A percentile compares a stretch with the other conserved stretches of the same genome.
phyloP scores from a whole-genome alignment of 148 eudicot genomes.

The Rhododendron griersonianum region DNA sequence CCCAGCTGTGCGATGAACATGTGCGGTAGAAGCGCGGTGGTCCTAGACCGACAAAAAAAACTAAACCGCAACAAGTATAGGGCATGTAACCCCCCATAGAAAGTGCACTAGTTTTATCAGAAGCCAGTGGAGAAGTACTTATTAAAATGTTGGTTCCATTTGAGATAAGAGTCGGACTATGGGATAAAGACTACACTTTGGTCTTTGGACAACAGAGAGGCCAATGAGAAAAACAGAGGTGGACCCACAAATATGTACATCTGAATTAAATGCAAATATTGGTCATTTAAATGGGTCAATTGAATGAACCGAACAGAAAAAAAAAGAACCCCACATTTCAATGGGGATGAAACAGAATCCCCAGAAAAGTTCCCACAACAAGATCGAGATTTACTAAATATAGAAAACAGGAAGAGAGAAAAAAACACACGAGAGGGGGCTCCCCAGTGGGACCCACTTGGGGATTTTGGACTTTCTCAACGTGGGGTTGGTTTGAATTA shows the following conservation, averaged over 20 bases:
- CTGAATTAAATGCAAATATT: background rate
- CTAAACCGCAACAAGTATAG: no score
- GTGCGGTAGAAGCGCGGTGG: no score
- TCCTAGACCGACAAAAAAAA: no score
- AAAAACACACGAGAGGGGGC: background rate
- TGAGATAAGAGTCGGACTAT: background rate
- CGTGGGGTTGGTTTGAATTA: conserved; percentile 1
- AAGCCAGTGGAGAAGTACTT: background rate
- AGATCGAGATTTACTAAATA: background rate
- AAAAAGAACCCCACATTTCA: background rate
- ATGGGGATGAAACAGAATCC: conserved; percentile 13
- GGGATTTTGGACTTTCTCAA: background rate
- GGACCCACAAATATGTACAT: background rate
- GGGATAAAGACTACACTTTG: background rate
- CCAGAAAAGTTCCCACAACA: background rate
- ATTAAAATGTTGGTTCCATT: background rate
- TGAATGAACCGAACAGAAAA: background rate
- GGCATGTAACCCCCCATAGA: background rate
- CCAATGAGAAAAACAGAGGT: background rate
- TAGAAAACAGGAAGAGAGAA: conserved; percentile 4
- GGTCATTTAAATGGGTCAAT: background rate
- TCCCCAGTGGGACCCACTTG: background rate
- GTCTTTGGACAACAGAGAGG: background rate
- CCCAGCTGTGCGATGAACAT: no score
- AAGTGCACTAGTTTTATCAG: background rate